Base-by-base conservation (phyloP, 2,329 filamentous ascomycete genomes). In the Fusarium lyarnte region DNA sequence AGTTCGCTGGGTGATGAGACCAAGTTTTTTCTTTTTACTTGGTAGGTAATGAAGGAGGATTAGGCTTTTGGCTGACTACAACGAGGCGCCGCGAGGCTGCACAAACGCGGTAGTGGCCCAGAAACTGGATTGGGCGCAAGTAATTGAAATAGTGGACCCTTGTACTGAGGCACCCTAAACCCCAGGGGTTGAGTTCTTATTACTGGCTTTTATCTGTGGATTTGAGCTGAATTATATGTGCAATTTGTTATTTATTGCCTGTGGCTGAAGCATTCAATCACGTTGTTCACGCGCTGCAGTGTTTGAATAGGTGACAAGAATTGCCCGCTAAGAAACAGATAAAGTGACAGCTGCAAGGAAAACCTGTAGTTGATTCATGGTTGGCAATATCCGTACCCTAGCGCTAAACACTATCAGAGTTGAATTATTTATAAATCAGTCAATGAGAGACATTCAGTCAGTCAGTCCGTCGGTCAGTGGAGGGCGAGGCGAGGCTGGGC, bases 51-150 rank as follows among this genome's bases (percentile, higher is more conserved):
- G 61, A 47, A 57, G 42, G 42, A 70, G 39, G 49, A 46, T 43
- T 59, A 47, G 39, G 43, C 42, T 72, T 72, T 55, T 60, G 66
- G 46, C 62, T 66, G 63, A 64, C 45, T 58, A 39, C 45, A 59
- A 51, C 60, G 43, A 74, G 71, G 71, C 71, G 60, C 68, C 67
- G 60, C 64, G 60, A 74, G 71, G 71, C 71, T 74, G 71, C 71
- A 74, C 59, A 63, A 74, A 74, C 71, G 71, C 57, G 68, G 58
- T 72, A 52, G 71, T 74, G 71, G 63, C 42, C 47, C 54, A 53
- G 68, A 65, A 39, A 23, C 25, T 66, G 33, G 39, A 62, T 52
- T 60, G 53, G 52, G 23, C 60, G 65, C 14, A 46, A 23, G 33
- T 35, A 25, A 46, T 54, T 54, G 51, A 52, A 57, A 35, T 29